Conservation (phyloP, 2,329 filamentous ascomycete species). For the Niveomyces coronatus region DNA sequence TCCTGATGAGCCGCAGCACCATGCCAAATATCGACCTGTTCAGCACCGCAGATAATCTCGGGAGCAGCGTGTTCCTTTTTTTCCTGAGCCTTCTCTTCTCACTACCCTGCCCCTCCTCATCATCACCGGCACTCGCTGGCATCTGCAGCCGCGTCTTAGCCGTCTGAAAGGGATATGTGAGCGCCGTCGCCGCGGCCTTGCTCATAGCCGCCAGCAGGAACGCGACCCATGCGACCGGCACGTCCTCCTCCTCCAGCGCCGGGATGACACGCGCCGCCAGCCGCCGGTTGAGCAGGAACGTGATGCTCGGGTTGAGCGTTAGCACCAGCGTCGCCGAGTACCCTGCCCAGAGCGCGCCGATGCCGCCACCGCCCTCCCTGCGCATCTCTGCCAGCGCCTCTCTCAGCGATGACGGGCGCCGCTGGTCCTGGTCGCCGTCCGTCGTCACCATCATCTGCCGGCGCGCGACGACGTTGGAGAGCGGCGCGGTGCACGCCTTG, state of each 20-base stretch:
- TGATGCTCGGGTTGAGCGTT: slow-evolving; percentile 77
- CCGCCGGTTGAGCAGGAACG: slow-evolving; percentile 71
- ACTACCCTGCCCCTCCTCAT: neutral
- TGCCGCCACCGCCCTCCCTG: slow-evolving; percentile 56
- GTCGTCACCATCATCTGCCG: slow-evolving; percentile 57
- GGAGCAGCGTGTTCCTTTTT: slow-evolving; percentile 7
- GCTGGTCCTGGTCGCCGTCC: slow-evolving; percentile 14
- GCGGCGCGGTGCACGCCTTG: slow-evolving; percentile 67
- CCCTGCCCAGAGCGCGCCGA: slow-evolving; percentile 75
- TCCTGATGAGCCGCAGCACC: slow-evolving; percentile 45
- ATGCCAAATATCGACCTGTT: slow-evolving; percentile 50
- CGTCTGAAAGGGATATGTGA: slow-evolving; percentile 79
- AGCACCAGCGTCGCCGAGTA: slow-evolving; percentile 73
- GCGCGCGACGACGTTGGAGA: slow-evolving; percentile 71
- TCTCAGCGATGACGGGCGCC: too few relatives aligned
- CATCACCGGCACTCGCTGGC: slow-evolving; percentile 18
- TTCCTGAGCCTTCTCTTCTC: slow-evolving; percentile 7
- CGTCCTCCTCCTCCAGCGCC: slow-evolving; percentile 32
- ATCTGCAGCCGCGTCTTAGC: slow-evolving; percentile 74
- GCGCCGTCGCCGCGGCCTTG: slow-evolving; percentile 63
- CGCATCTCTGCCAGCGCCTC: slow-evolving; percentile 56
- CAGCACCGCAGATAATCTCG: slow-evolving; percentile 15
- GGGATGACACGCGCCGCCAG: slow-evolving; percentile 50
- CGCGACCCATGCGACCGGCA: slow-evolving; percentile 26
- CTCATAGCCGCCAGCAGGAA: slow-evolving; percentile 59